These are phyloP conservation scores for Thelonectria olida DNA, from an alignment of 2,329 filamentous ascomycete genomes.

Conservation along the genomic window DNA sequence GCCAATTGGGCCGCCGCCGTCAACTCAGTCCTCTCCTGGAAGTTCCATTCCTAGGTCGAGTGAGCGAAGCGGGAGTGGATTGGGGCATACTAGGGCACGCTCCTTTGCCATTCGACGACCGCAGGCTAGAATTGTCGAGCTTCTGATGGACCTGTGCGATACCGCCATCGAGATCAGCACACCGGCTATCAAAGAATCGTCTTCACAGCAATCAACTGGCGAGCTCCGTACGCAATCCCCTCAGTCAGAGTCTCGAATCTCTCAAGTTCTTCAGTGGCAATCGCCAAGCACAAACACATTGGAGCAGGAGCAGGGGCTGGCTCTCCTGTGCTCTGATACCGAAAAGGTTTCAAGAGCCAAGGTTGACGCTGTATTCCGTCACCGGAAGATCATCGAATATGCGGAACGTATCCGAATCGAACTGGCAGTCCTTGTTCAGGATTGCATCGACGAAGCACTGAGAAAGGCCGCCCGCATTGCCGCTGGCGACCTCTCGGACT, in stretches of 20 bases:
- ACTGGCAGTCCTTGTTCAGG: constrained; percentile 90
- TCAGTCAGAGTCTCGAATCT: constrained; percentile 93
- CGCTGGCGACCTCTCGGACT: constrained; percentile 84
- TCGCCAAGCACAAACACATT: constrained; percentile 90
- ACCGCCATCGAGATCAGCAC: constrained; percentile 95
- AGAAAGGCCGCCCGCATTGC: constrained; percentile 89
- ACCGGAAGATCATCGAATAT: constrained; percentile 94
- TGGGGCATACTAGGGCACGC: constrained; percentile 81
- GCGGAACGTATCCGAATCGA: constrained; percentile 94
- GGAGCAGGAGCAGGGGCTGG: constrained; percentile 92
- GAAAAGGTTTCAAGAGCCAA: constrained; percentile 86
- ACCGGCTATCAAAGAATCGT: constrained; percentile 88
- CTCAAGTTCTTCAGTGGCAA: constrained; percentile 95
- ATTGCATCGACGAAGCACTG: constrained; percentile 93
- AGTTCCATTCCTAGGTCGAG: constrained; percentile 77
- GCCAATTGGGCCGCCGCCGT: constrained; percentile 80
- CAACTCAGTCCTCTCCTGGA: constrained; percentile 76
- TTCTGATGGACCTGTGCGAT: constrained; percentile 94
- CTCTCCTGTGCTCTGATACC: constrained; percentile 88
- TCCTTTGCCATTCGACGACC: constrained; percentile 93
- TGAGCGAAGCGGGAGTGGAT: constrained; percentile 77
- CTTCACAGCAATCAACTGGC: constrained; percentile 67
- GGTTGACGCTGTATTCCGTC: constrained; percentile 90
- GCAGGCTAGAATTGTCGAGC: constrained; percentile 90
- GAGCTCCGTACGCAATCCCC: constrained; percentile 94